Evolutionary conservation across 176 grass and related monocot genomes (phyloP), one percentile per base, ranked within the genome.

Genomic region (Elymus sibiricus): DNA sequence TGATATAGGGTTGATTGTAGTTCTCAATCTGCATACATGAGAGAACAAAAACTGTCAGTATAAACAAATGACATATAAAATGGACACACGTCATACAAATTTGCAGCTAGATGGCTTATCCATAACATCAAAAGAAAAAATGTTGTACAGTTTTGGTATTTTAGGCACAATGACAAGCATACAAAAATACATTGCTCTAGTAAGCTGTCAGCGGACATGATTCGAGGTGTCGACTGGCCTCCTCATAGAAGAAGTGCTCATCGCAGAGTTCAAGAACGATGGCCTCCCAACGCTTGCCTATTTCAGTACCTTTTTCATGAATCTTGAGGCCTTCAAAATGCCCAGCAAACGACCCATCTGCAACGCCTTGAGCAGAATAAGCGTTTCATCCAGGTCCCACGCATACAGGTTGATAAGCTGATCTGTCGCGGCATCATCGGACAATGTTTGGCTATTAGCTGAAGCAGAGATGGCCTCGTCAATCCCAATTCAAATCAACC

Each of bases 321-420:
- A 93, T 93, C 79, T 95, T 98, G 37, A 87, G 68, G 47, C 95
- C 93, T 58, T 93, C 85, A 68, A 93, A 95, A 66, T 85, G 44
- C 5, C 80, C 83, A 46, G 89, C 92, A 81, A 85, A 98, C 2
- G 95, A 86, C 55, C 93, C 95, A 80, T 98, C 89, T 79, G 77
- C 49, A 98, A 67, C 0, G 93, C 95, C 73, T 93, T 98, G 68
- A 98, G 90, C 72, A 98, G 84, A 82, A 98, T 98, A 43, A 98
- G 92, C 11, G 95, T 98, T 77, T 98, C 93, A 68, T 98, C 95
- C 92, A 98, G 91, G 89, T 98, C 93, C 95, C 95, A 98, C 34
- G 95, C 82, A 51, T 93, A 98, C 19, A 95, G 87, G 31, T 70
- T 92, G 39, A 34, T 73, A 61, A 67, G 67, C 70, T 93, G 28